Percentiles rank a stretch among this genome's conserved stretches.
Evolutionary conservation across 306 rosid genomes (phyloP).

Genomic region (Sicyos edulis): DNA sequence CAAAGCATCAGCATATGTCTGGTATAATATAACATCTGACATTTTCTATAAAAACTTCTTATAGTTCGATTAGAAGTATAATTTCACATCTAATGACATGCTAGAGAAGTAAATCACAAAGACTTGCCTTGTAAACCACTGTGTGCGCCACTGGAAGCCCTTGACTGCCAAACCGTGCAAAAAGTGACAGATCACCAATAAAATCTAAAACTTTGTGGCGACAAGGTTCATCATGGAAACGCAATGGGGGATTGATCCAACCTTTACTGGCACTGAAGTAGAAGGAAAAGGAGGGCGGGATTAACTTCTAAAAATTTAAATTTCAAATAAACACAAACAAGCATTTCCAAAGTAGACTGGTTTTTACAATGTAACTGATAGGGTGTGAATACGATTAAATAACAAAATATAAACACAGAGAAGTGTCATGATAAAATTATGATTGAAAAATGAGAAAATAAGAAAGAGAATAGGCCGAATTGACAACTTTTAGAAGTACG

Average conservation of each 20-base stretch:
- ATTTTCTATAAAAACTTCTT: neutral
- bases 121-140: slow-evolving; percentile 63
- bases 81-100: neutral
- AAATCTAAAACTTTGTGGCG: slow-evolving; percentile 90
- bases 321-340: neutral
- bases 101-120: slow-evolving; percentile 9
- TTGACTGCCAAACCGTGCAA: slow-evolving; percentile 71
- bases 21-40: too few species aligned
- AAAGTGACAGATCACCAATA: slow-evolving; percentile 79
- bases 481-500: too few species aligned
- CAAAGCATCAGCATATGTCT: too few species aligned
- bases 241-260: slow-evolving; percentile 90
- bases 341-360: neutral
- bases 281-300: slow-evolving; percentile 2
- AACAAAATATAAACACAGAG: neutral
- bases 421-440: neutral
- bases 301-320: neutral
- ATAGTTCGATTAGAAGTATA: neutral
- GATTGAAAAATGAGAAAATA: too few species aligned
- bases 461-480: too few species aligned
- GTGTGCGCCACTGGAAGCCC: slow-evolving; percentile 88
- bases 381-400: too few species aligned
- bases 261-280: slow-evolving; percentile 47
- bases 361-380: neutral
- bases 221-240: slow-evolving; percentile 75